Evolutionary conservation across 2,329 filamentous ascomycete species (phyloP).

Genomic region (Fusarium siculi): DNA sequence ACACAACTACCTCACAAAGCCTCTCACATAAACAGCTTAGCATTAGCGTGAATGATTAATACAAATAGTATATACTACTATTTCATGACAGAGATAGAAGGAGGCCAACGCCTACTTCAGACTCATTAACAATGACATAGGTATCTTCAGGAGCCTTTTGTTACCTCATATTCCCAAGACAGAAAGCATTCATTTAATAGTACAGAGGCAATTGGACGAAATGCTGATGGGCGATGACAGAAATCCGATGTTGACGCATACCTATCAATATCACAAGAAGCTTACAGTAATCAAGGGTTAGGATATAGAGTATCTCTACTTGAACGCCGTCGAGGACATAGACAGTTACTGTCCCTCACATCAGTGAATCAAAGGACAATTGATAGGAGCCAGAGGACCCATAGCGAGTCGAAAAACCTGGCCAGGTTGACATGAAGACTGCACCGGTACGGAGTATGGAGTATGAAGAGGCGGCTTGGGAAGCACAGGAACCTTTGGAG

Average conservation of each 20-base stretch:
- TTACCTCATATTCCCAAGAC: neutral
- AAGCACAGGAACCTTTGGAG: neutral
- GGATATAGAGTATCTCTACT: neutral
- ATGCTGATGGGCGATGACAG: neutral
- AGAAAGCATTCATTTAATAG: neutral
- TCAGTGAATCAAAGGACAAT: neutral
- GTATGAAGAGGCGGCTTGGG: slow-evolving; percentile 5
- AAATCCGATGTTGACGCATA: neutral
- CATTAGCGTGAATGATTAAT: neutral
- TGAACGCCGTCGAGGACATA: neutral
- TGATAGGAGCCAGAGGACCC: slow-evolving; percentile 27
- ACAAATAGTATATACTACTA: neutral
- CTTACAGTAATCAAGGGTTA: neutral
- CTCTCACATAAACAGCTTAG: neutral
- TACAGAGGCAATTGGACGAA: neutral
- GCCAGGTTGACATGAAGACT: slow-evolving; percentile 35
- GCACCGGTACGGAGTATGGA: slow-evolving; percentile 9
- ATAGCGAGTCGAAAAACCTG: slow-evolving; percentile 34
- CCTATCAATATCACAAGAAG: neutral
- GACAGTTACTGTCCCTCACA: neutral
- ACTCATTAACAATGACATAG: neutral
- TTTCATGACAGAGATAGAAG: neutral
- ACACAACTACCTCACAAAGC: neutral
- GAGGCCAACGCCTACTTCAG: neutral
- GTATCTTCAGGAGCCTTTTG: neutral